Conservation (phyloP, 371 early-diverging fungal genomes). For the Actinomortierella wolfii region DNA sequence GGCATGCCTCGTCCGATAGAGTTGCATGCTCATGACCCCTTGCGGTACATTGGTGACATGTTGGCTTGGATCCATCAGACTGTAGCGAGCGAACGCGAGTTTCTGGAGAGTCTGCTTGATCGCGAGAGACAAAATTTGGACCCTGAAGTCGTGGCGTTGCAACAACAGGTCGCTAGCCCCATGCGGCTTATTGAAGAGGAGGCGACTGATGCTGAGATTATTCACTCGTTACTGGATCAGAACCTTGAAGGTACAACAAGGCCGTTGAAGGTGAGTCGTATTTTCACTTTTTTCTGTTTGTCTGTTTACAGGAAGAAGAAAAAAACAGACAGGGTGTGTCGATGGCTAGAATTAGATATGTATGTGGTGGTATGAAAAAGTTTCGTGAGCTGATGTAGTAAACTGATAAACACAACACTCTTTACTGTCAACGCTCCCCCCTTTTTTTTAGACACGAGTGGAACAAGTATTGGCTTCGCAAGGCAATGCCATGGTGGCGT, state of each 20-base stretch:
- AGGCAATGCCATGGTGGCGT: slow-evolving; percentile 70
- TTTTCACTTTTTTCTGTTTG: too few relatives aligned
- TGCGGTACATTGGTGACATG: slow-evolving; percentile 93
- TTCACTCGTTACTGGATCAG: slow-evolving; percentile 61
- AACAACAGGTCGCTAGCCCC: slow-evolving; percentile 34
- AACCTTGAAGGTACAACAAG: slow-evolving; percentile 77
- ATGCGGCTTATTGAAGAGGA: slow-evolving; percentile 32
- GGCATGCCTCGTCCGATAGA: slow-evolving; percentile 91
- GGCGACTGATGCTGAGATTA: slow-evolving; percentile 40
- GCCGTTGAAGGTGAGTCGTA: slow-evolving; percentile 65
- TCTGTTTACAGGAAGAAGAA: not conserved
- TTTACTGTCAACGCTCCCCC: too few relatives aligned
- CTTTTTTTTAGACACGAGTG: slow-evolving; percentile 60
- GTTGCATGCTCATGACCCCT: slow-evolving; percentile 88
- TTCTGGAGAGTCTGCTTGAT: slow-evolving; percentile 77
- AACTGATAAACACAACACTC: too few relatives aligned
- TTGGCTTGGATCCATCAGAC: slow-evolving; percentile 96
- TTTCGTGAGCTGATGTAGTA: too few relatives aligned
- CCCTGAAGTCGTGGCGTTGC: slow-evolving; percentile 22
- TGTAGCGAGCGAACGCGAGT: slow-evolving; percentile 84
- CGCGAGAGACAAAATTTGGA: slow-evolving; percentile 20
- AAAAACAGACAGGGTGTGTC: not conserved
- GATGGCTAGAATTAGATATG: not conserved
- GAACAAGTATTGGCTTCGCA: slow-evolving; percentile 79
- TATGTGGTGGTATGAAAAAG: too few relatives aligned